Evolutionary conservation across 139 green algal genomes (phyloP), one percentile per base, ranked within the genome.

Genomic region (Chlorella sp.): DNA sequence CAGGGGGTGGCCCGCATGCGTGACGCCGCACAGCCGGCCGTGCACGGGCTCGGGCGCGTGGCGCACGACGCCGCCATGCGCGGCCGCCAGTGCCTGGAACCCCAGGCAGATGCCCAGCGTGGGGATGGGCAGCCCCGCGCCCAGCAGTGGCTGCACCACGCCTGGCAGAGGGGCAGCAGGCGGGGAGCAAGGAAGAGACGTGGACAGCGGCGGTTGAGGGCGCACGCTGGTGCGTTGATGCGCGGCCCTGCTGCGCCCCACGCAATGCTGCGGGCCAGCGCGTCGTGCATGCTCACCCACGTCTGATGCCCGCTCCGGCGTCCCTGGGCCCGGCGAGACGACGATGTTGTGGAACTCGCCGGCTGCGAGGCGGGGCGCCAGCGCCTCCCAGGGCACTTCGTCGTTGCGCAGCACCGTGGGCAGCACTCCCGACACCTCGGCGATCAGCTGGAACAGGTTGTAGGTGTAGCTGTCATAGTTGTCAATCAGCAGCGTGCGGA

Each of bases 381-480:
- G 41, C 2, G 87, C 33, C 3, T 50, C 1, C 82, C 79, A 90
- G 9, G 76, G 67, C 2, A 94, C 50, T 27, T 90, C 83, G 76
- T 99, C 89, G 70, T 99, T 98, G 17, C 77, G 73, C 14, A 95
- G 70, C 3, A 98, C 93, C 6, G 90, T 68, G 3, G 95, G 95
- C 8, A 76, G 38, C 11, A 77, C 88, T 92, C 87, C 75, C 83
- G 33, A 56, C 19, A 96, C 90, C n/a, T 90, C 84, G 0, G 89
- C 88, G n/a, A 98, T 83, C 25, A 97, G 71, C 76, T 99, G 96
- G 73, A 86, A 97, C 53, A 99, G 79, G 72, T 99, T 99, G 86
- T 98, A 98, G 2, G 95, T 98, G 86, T 99, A 99, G 55, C 84
- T 94, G 63, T 99, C 96, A 74, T 98, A 98, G 65, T 99, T 99